These are phyloP conservation scores for Ophiostoma perfectum DNA, from an alignment of 2,329 filamentous ascomycete species.

Conservation along the genomic window DNA sequence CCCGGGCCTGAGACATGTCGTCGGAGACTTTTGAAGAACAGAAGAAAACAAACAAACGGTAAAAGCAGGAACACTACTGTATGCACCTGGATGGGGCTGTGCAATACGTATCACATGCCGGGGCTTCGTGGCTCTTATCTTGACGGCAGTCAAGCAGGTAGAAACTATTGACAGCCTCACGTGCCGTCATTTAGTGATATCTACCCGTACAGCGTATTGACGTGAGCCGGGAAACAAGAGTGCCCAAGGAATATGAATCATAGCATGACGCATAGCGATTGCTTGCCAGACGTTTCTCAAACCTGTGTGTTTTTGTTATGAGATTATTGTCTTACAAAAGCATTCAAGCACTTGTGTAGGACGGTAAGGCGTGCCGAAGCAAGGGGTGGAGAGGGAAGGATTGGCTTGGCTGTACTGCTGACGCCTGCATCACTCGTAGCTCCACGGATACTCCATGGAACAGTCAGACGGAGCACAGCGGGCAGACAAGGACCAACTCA, in stretches of 20 bases:
- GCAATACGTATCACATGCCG: neutral
- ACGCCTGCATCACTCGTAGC: neutral
- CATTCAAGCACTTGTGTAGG: neutral
- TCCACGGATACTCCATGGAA: conserved; percentile 2
- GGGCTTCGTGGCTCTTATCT: too few species aligned
- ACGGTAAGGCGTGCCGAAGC: conserved; percentile 3
- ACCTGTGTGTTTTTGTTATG: too few species aligned
- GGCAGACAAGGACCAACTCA: neutral
- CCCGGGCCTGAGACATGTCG: neutral
- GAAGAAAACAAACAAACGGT: neutral
- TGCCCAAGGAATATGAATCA: too few species aligned
- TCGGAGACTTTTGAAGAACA: neutral
- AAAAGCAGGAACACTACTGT: neutral
- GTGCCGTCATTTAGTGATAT: too few species aligned
- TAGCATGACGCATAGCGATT: too few species aligned
- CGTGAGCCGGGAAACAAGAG: too few species aligned
- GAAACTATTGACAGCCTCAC: too few species aligned
- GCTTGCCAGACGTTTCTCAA: too few species aligned
- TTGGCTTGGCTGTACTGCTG: neutral
- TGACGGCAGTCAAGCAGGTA: too few species aligned
- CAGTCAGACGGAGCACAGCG: neutral
- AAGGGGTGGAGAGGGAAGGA: neutral
- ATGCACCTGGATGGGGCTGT: neutral
- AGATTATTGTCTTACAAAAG: neutral
- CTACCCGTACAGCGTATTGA: too few species aligned